Conservation (phyloP, 2,329 filamentous ascomycete genomes). For the Zasmidium angulare region DNA sequence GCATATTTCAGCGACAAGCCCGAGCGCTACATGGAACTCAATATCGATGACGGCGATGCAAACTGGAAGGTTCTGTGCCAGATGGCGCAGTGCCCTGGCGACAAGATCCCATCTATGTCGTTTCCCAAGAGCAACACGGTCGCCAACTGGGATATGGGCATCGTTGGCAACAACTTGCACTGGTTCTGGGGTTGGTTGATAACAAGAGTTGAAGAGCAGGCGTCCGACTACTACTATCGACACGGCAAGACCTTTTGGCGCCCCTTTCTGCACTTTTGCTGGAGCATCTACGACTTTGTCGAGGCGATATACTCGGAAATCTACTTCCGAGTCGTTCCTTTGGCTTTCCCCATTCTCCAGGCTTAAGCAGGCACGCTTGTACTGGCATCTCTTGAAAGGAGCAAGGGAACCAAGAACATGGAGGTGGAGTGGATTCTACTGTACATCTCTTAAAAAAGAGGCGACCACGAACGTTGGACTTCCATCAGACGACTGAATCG, state of each 20-base stretch:
- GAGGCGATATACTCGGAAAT: conserved; percentile 30
- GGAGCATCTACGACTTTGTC: conserved; percentile 25
- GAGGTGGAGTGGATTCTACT: background rate
- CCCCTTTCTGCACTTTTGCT: conserved; percentile 19
- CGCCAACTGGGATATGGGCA: conserved; percentile 28
- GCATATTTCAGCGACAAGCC: conserved; percentile 24
- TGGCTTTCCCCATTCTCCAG: background rate
- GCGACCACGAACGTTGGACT: too few relatives aligned
- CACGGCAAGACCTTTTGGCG: conserved; percentile 19
- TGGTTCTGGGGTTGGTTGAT: conserved; percentile 30
- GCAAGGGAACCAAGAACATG: background rate
- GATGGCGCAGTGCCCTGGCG: conserved; percentile 22
- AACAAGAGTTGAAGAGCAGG: conserved; percentile 29
- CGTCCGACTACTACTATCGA: conserved; percentile 24
- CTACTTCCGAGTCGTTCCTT: conserved; percentile 20
- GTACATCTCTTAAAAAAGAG: too few relatives aligned
- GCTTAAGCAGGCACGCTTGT: background rate
- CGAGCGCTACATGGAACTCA: conserved; percentile 24
- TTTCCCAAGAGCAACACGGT: conserved; percentile 31
- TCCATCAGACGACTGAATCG: too few relatives aligned
- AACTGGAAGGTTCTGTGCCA: conserved; percentile 26
- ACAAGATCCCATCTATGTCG: conserved; percentile 12
- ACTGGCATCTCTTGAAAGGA: background rate
- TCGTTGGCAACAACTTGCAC: conserved; percentile 22
- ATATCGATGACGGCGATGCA: conserved; percentile 24